Evolutionary conservation across 2,329 filamentous ascomycete genomes (phyloP).

Genomic region (Stagonosporopsis cucurbitacearum): DNA sequence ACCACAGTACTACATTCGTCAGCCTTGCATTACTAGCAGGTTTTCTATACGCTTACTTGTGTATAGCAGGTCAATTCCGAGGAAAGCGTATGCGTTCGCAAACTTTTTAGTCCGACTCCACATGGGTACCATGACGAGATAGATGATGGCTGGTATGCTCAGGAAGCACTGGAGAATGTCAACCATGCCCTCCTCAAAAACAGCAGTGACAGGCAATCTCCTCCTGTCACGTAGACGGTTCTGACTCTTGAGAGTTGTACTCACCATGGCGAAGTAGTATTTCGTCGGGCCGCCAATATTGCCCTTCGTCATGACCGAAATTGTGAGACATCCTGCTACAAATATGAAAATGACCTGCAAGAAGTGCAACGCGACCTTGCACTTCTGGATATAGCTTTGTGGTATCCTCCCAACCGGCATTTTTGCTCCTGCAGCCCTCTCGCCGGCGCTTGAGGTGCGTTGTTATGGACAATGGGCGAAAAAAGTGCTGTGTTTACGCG

Average conservation of each 20-base stretch:
- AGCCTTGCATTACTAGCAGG: neutral
- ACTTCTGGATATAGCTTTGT: conserved; percentile 58
- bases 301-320: conserved; percentile 63
- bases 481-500: conserved; percentile 17
- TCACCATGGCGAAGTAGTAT: conserved; percentile 65
- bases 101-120: conserved; percentile 65
- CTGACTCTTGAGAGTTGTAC: conserved; percentile 21
- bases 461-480: conserved; percentile 14
- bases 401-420: conserved; percentile 50
- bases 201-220: too few relatives aligned
- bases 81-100: conserved; percentile 66
- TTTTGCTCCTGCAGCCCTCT: conserved; percentile 11
- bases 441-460: conserved; percentile 8
- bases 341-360: conserved; percentile 64
- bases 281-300: conserved; percentile 62
- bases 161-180: conserved; percentile 61
- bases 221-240: too few relatives aligned
- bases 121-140: conserved; percentile 66
- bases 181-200: conserved; percentile 18
- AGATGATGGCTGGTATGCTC: conserved; percentile 63
- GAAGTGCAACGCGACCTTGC: conserved; percentile 63
- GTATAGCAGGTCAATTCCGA: conserved; percentile 60
- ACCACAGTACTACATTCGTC: conserved; percentile 58
- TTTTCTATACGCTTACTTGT: conserved; percentile 20
- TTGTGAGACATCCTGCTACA: conserved; percentile 63